Conservation (phyloP, 306 rosid species). For the Vigna unguiculata region DNA sequence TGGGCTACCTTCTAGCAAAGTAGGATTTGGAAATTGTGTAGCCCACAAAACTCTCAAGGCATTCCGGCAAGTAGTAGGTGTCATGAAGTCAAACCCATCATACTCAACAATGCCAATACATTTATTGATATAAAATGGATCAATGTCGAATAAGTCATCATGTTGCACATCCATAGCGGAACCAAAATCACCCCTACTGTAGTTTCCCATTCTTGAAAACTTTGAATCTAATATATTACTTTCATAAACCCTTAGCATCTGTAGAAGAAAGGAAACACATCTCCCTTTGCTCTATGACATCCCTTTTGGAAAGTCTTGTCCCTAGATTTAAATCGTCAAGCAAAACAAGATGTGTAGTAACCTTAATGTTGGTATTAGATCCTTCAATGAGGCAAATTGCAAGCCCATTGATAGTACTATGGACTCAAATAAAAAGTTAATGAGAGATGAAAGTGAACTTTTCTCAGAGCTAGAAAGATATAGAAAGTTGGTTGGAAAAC, state of each 20-base stretch:
- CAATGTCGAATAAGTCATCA: constrained; percentile 66
- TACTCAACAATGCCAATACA: constrained; percentile 63
- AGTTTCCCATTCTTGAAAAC: constrained; percentile 67
- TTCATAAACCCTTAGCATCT: constrained; percentile 63
- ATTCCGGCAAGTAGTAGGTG: constrained; percentile 84
- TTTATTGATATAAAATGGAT: constrained; percentile 80
- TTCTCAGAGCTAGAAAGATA: too few species aligned
- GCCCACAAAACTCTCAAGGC: constrained; percentile 87
- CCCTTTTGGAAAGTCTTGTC: constrained; percentile 69
- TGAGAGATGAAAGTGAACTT: too few species aligned
- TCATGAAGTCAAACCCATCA: constrained; percentile 72
- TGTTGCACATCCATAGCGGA: constrained; percentile 42
- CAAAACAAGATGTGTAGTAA: constrained; percentile 92
- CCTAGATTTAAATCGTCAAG: constrained; percentile 95
- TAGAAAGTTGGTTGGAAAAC: too few species aligned
- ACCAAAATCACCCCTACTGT: constrained; percentile 76
- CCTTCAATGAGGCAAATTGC: too few species aligned
- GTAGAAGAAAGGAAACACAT: constrained; percentile 67
- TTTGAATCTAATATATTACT: constrained; percentile 47
- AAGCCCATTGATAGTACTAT: too few species aligned
- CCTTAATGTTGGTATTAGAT: too few species aligned
- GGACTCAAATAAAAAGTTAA: too few species aligned
- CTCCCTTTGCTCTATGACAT: constrained; percentile 65
- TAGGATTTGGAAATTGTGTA: constrained; percentile 92
- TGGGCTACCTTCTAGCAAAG: constrained; percentile 95